Conservation (phyloP, 148 eudicot species). For the Rhododendron molle region DNA sequence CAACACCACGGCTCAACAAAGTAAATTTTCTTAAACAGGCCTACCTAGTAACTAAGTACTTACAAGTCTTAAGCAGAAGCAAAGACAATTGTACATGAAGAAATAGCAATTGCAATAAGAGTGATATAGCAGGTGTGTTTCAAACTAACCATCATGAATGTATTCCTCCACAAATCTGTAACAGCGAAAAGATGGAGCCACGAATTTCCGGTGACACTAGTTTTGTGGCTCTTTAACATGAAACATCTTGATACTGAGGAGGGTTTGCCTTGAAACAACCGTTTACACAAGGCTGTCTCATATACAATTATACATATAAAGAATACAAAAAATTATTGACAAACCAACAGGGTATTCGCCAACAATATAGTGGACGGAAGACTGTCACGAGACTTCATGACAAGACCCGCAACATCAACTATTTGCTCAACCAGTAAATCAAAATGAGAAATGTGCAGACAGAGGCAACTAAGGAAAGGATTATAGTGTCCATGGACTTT, state of each 20-base stretch:
- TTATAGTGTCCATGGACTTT: slow-evolving; percentile 95
- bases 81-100: background rate
- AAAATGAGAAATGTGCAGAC: slow-evolving; percentile 94
- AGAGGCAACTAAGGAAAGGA: slow-evolving; percentile 92
- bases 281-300: background rate
- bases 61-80: background rate
- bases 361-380: slow-evolving; percentile 1
- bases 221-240: background rate
- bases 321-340: slow-evolving; percentile 8
- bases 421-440: slow-evolving; percentile 88
- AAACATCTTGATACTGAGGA: background rate
- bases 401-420: slow-evolving; percentile 6
- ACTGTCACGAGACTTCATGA: background rate
- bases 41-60: background rate
- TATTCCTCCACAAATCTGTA: background rate
- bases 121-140: background rate
- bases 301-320: background rate
- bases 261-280: background rate
- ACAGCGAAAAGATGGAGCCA: background rate
- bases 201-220: background rate
- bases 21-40: background rate
- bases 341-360: background rate
- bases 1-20: background rate
- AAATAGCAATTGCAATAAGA: background rate
- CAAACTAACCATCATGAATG: background rate